Evolutionary conservation across 495 filamentous ascomycete genomes (phyloP).

Genomic region (Penicillium lagena): DNA sequence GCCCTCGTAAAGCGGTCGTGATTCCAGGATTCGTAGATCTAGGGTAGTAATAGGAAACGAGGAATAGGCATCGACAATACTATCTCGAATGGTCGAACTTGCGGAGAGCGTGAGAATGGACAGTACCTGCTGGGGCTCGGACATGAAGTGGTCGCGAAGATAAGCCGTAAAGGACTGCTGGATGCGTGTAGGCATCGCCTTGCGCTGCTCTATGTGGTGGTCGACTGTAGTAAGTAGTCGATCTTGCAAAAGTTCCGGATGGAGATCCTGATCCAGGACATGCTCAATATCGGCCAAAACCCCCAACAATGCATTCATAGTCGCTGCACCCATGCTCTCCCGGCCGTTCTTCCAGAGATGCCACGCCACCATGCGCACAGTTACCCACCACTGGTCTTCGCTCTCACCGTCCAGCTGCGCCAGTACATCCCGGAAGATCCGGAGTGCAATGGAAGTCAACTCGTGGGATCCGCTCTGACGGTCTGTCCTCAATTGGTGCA

Average conservation of each 20-base stretch:
- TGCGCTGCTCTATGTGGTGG: constrained; percentile 22
- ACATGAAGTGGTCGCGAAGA: constrained; percentile 10
- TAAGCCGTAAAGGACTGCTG: constrained; percentile 30
- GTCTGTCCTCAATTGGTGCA: constrained; percentile 43
- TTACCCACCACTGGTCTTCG: constrained; percentile 42
- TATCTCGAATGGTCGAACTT: constrained; percentile 52
- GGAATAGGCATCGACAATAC: constrained; percentile 24
- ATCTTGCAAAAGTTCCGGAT: constrained; percentile 19
- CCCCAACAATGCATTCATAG: constrained; percentile 42
- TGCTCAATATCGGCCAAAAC: constrained; percentile 34
- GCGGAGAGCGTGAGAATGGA: constrained; percentile 50
- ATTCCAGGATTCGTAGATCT: constrained; percentile 57
- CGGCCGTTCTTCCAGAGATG: constrained; percentile 58
- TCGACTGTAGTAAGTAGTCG: constrained; percentile 22
- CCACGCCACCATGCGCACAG: constrained; percentile 52
- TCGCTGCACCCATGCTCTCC: constrained; percentile 58
- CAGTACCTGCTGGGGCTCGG: constrained; percentile 16
- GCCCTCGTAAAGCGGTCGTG: constrained; percentile 60
- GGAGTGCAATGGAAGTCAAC: constrained; percentile 44
- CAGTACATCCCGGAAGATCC: constrained; percentile 37
- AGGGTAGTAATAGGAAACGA: constrained; percentile 25
- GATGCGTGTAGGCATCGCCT: constrained; percentile 16
- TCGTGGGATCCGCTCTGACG: constrained; percentile 52
- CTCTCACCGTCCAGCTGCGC: constrained; percentile 11
- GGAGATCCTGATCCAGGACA: constrained; percentile 3